A percentile compares a stretch with the other conserved stretches of the same genome.
Conservation (phyloP, 768 basidiomycete genomes). For the Amanita jacksonii region DNA sequence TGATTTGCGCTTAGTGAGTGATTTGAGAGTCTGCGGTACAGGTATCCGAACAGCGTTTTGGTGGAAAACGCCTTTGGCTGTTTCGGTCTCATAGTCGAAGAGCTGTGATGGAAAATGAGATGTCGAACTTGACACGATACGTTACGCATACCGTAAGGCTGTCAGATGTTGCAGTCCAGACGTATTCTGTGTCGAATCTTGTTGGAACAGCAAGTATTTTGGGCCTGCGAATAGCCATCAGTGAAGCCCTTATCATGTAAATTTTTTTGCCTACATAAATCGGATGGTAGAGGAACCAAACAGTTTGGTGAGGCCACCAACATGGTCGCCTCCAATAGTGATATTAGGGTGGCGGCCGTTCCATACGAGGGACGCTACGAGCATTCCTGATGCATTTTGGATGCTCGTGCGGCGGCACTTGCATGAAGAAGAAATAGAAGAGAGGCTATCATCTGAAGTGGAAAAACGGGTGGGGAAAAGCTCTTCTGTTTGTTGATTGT, state of each 20-base stretch:
- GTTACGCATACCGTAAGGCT: constrained; percentile 35
- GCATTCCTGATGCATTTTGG: constrained; percentile 28
- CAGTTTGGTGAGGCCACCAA: constrained; percentile 43
- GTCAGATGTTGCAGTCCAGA: constrained; percentile 50
- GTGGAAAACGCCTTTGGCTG: constrained; percentile 40
- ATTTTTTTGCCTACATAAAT: constrained; percentile 35
- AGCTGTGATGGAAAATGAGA: constrained; percentile 25
- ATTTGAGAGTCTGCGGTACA: constrained; percentile 24
- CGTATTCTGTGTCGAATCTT: constrained; percentile 51
- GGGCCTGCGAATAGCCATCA: constrained; percentile 26
- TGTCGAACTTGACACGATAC: constrained; percentile 1
- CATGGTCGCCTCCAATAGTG: constrained; percentile 37
- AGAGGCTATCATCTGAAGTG: constrained; percentile 11
- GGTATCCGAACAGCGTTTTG: constrained; percentile 39
- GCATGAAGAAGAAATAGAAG: constrained; percentile 8
- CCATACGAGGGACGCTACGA: constrained; percentile 43
- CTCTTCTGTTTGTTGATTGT: background rate
- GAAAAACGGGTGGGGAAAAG: constrained; percentile 9
- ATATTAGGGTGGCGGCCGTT: constrained; percentile 43
- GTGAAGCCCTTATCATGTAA: background rate
- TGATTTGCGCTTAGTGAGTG: constrained; percentile 11
- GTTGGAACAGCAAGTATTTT: constrained; percentile 52
- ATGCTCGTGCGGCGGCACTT: constrained; percentile 29
- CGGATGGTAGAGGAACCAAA: constrained; percentile 48
- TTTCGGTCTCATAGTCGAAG: constrained; percentile 41